Evolutionary conservation across 495 filamentous ascomycete genomes (phyloP).

Genomic region (Hyaloscypha bicolor): DNA sequence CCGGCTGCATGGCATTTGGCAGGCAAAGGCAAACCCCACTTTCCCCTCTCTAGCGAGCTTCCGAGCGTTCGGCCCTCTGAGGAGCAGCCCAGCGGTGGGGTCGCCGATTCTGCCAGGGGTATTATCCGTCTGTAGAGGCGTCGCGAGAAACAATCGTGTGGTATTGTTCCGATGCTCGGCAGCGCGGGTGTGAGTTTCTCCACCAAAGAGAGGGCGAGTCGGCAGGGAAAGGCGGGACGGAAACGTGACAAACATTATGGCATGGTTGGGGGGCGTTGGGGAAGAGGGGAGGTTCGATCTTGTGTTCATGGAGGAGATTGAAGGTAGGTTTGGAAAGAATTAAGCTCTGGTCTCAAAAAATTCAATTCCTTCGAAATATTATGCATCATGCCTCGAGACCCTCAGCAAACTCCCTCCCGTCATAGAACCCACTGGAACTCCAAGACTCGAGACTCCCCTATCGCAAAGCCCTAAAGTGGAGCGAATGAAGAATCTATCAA

Average conservation of each 20-base stretch:
- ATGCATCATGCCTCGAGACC: background rate
- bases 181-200: slow-evolving; percentile 5
- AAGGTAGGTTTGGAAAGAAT: too few species aligned
- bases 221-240: background rate
- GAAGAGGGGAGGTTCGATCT: background rate
- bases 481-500: slow-evolving; percentile 18
- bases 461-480: slow-evolving; percentile 3
- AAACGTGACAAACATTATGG: background rate
- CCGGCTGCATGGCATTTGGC: background rate
- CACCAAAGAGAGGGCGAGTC: slow-evolving; percentile 9
- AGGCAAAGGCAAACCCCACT: slow-evolving; percentile 15
- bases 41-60: background rate
- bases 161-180: slow-evolving; percentile 1
- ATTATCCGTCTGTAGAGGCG: slow-evolving; percentile 23
- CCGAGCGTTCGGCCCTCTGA: background rate
- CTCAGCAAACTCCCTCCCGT: slow-evolving; percentile 5
- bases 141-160: slow-evolving; percentile 13
- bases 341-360: background rate
- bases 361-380: background rate
- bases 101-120: background rate
- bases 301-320: too few species aligned
- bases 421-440: background rate
- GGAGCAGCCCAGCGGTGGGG: slow-evolving; percentile 5
- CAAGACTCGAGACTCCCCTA: background rate
- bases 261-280: background rate